Base-by-base conservation (phyloP, 2,329 filamentous ascomycete genomes). In the Alternaria hordeiaustralica region DNA sequence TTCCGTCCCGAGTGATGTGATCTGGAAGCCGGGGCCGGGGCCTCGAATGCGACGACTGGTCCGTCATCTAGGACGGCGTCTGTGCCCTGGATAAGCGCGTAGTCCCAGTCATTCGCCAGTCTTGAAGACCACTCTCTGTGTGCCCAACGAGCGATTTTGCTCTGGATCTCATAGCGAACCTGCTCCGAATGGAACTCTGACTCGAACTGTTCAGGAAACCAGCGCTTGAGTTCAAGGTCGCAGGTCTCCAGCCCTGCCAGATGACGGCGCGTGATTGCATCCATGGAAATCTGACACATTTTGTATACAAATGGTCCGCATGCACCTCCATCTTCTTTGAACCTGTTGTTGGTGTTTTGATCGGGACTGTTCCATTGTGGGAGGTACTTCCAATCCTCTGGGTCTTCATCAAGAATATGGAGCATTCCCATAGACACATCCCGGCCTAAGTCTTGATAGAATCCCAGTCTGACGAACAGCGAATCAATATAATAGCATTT, bases 291-390 rank as follows among this genome's bases (percentile, higher is more conserved):
- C 5, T 65, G 25, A 8, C 63, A 57, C 66, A 75, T 71, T 20
- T 58, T 60, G 25, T 60, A 64, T 5, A 74, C 66, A 28, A 72
- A 71, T 5, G 71, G 70, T 4, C 70, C 71, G 36, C 72, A 74
- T 5, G 72, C 47, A 10, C 71, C 72, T 4, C 7, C 12, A 46
- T 75, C 71, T 0, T n/a, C 7, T 0, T 13, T 12, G 58, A 30
- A 63, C n/a, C 15, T 13, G 46, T 75, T 75, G 51, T 71, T 2
- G 2, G 7, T 0, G 26, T 28, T 50, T 47, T 74, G 72, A 28
- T 68, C 8, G 2, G 71, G 70, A 28, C 61, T 55, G 11, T 68
- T 3, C 2, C 7, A 1, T 30, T 71, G 65, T 4, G 36, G 10
- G 0, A 2, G 2, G 13, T 56, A 69, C 0, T 20, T 20, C 60